phyloP scores from a whole-genome alignment of 306 rosid genomes.

The Urtica urens region DNA sequence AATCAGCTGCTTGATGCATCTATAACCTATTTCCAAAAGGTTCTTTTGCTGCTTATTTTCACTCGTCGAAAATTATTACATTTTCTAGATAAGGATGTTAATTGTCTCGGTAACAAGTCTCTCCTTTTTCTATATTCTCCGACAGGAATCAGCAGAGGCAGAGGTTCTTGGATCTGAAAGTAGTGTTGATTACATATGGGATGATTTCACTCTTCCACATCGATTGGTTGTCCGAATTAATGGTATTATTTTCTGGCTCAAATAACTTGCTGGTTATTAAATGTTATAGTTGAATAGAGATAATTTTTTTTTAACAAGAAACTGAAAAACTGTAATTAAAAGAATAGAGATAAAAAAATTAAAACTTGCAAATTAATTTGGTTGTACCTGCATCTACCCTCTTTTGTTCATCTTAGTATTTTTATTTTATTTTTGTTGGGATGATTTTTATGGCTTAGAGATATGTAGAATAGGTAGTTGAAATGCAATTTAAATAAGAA shows the following conservation, averaged over 20 bases:
- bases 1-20: conserved; percentile 48
- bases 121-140: conserved; percentile 18
- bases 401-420: too few relatives aligned
- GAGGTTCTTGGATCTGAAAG: conserved; percentile 67
- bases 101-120: conserved; percentile 1
- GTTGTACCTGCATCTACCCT: too few relatives aligned
- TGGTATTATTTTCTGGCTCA: conserved; percentile 28
- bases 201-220: conserved; percentile 78
- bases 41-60: conserved; percentile 17
- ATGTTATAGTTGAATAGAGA: conserved; percentile 1
- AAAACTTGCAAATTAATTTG: too few relatives aligned
- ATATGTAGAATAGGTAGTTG: too few relatives aligned
- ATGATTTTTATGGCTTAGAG: too few relatives aligned
- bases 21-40: conserved; percentile 88
- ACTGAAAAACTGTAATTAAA: too few relatives aligned
- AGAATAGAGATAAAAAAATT: too few relatives aligned
- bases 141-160: conserved; percentile 55
- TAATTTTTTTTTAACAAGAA: too few relatives aligned
- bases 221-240: conserved; percentile 50
- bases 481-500: too few relatives aligned
- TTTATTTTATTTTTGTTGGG: too few relatives aligned
- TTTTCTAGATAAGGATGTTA: conserved; percentile 7
- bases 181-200: conserved; percentile 82
- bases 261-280: neutral
- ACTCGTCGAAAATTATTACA: conserved; percentile 16